Evolutionary conservation across 2,329 filamentous ascomycete genomes (phyloP).

Genomic region (Verticillium tricorpus): DNA sequence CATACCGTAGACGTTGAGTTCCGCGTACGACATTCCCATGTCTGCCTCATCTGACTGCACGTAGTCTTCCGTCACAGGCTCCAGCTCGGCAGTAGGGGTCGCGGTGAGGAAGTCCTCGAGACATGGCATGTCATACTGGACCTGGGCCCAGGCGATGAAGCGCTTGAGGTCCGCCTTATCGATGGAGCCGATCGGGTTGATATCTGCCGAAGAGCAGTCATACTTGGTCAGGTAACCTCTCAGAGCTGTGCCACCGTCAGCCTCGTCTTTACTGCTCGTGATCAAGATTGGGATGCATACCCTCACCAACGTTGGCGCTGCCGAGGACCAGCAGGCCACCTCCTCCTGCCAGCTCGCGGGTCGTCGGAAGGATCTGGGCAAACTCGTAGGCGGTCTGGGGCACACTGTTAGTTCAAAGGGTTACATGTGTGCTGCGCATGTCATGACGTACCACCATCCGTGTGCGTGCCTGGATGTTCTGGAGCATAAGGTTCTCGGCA

Average conservation of each 20-base stretch:
- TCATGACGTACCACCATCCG: background rate
- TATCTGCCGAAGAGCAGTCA: constrained; percentile 40
- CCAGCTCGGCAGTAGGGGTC: constrained; percentile 56
- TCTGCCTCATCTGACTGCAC: constrained; percentile 43
- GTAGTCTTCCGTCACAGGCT: constrained; percentile 61
- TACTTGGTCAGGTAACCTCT: constrained; percentile 63
- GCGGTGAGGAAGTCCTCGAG: constrained; percentile 63
- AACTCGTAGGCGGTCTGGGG: constrained; percentile 44
- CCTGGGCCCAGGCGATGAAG: constrained; percentile 63
- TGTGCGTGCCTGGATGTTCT: constrained; percentile 59
- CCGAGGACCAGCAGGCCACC: constrained; percentile 64
- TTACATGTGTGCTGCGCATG: background rate
- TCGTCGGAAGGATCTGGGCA: constrained; percentile 57
- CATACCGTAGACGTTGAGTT: constrained; percentile 23
- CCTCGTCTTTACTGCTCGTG: constrained; percentile 5
- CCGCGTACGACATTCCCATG: constrained; percentile 50
- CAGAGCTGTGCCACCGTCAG: constrained; percentile 23
- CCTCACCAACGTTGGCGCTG: constrained; percentile 57
- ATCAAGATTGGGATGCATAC: background rate
- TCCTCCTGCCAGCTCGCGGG: constrained; percentile 49
- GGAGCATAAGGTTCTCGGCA: constrained; percentile 60
- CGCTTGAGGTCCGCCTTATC: constrained; percentile 64
- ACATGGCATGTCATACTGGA: constrained; percentile 57
- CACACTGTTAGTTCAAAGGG: background rate
- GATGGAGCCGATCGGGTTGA: constrained; percentile 60